These are phyloP conservation scores for Lumnitzera racemosa DNA, from an alignment of 345 rosid genomes.

Conservation along the genomic window DNA sequence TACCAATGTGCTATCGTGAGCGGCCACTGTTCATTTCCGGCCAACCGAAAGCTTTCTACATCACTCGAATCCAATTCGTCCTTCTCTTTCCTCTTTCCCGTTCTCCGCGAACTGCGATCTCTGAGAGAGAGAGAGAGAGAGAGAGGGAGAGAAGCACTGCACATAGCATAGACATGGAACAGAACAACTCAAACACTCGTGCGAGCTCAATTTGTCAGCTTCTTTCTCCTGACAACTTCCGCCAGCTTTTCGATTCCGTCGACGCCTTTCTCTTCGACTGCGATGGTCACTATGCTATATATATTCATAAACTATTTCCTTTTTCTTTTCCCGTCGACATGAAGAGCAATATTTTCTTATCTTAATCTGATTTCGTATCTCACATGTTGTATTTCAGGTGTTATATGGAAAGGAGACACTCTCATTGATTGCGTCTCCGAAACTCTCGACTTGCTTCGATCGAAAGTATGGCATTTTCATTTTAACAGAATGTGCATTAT, in stretches of 20 bases:
- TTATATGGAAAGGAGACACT: constrained; percentile 87
- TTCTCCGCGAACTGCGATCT: too few species aligned
- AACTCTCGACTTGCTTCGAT: constrained; percentile 63
- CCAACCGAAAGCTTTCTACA: too few species aligned
- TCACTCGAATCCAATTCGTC: too few species aligned
- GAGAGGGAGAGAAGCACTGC: too few species aligned
- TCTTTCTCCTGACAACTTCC: constrained; percentile 17
- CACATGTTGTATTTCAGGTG: constrained; percentile 36
- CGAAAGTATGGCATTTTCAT: constrained; percentile 30
- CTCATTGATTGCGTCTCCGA: constrained; percentile 66
- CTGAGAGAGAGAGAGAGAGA: too few species aligned
- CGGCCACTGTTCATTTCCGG: too few species aligned
- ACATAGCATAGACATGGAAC: too few species aligned
- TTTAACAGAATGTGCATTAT: neutral
- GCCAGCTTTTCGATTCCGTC: constrained; percentile 26
- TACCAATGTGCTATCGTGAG: too few species aligned
- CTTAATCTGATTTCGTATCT: neutral
- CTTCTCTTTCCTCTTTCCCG: too few species aligned
- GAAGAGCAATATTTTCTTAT: neutral
- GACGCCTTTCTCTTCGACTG: constrained; percentile 47
- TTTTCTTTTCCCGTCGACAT: neutral
- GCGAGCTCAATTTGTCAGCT: constrained; percentile 13
- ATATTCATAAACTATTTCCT: neutral
- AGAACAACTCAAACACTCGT: neutral
- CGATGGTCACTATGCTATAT: constrained; percentile 16